Base-by-base conservation (phyloP, 257 asterid genomes). In the Gentiana macrophylla region DNA sequence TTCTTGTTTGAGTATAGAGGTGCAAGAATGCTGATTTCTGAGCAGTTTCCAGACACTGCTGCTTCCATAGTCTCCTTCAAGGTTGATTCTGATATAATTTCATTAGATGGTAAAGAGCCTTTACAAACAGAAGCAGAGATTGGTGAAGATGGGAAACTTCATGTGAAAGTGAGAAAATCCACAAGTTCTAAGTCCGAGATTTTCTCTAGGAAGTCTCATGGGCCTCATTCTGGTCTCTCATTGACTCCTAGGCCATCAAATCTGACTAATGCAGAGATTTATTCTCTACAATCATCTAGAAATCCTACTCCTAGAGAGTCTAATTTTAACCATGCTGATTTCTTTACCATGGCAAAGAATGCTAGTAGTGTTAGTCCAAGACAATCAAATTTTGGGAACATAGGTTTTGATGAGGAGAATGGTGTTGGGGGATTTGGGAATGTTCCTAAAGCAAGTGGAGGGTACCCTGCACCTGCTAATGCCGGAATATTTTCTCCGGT, bases 401-500 rank as follows among this genome's bases (percentile, higher is more conserved):
- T 68, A 54, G 77, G 67, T 41, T 67, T 66, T 61, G 82, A 76
- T 38, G 82, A 76, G 69, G 82, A 76, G 66, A 70, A 56, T 53
- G 78, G 77, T 1, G 32, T 32, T 44, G 70, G 63, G 53, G 77
- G 79, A 12, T 67, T 61, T 61, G 88, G 78, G 4, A 74, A 67
- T 64, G 74, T 63, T 34, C 15, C 75, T 0, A 72, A 81, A 61
- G 70, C 67, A 49, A 77, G 70, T 60, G 88, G 80, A n/a, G 89
- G 84, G 67, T 89, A 84, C 72, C 93, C 97, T 67, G 84, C 78
- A 0, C 97, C 95, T 0, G 69, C 82, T 1, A 74, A 73, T 65
- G 87, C 94, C 6, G 98, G 98, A 49, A 71, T 87, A 3, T 84
- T 87, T 68, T 91, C 98, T 55, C 96, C 97, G 48, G 86, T 65